Evolutionary conservation across 352 stramenopile species (phyloP).

Genomic region (Phytophthora citricola): DNA sequence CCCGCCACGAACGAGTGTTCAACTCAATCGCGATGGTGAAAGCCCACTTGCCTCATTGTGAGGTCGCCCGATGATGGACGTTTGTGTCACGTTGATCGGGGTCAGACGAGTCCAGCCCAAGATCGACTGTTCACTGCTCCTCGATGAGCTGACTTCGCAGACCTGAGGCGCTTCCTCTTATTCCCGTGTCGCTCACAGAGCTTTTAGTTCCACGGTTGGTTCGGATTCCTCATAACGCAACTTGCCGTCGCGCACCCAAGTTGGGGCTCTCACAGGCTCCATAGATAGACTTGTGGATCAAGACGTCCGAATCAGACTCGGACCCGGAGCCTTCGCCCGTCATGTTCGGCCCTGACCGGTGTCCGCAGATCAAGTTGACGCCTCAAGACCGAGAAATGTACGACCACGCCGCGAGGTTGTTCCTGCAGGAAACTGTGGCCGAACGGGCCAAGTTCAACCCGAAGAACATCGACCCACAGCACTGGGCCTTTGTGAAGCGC

Average conservation of each 20-base stretch:
- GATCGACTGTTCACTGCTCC: constrained; percentile 11
- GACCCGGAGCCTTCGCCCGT: too few relatives aligned
- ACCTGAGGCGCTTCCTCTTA: constrained; percentile 14
- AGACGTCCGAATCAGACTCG: too few relatives aligned
- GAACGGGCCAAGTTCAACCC: constrained; percentile 37
- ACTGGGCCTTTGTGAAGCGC: constrained; percentile 43
- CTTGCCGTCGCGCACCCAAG: constrained; percentile 11
- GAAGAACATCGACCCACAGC: constrained; percentile 35
- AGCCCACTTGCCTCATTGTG: not conserved
- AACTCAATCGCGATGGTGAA: too few relatives aligned
- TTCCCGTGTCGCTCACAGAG: constrained; percentile 11
- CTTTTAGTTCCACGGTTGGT: constrained; percentile 5
- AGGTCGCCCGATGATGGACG: not conserved
- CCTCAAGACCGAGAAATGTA: constrained; percentile 29
- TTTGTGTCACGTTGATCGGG: constrained; percentile 3
- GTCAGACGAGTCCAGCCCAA: constrained; percentile 8
- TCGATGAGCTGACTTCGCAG: constrained; percentile 12
- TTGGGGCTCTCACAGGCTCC: not conserved
- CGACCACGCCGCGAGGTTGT: constrained; percentile 31
- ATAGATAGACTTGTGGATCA: too few relatives aligned
- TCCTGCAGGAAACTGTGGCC: constrained; percentile 34
- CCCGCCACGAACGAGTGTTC: not conserved
- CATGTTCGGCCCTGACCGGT: constrained; percentile 33
- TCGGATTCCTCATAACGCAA: constrained; percentile 22
- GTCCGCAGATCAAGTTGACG: constrained; percentile 38